Conservation (phyloP, 345 rosid species). For the Eucalyptus erythrocorys region DNA sequence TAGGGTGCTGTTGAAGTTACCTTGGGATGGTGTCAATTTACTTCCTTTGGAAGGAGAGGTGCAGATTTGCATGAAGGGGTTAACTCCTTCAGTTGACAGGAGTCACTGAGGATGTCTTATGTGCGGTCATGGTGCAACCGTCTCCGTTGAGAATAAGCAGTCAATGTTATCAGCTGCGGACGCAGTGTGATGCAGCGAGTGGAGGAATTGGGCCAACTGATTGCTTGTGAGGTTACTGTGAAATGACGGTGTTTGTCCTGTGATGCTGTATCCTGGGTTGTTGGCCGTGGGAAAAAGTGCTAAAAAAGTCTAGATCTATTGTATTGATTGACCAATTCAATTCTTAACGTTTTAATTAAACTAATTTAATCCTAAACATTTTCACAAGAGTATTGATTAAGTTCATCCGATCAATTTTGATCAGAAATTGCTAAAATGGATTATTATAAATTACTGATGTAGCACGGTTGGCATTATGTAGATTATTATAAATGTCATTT, state of each 20-base stretch:
- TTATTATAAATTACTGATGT: too few species aligned
- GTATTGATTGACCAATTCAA: rapidly evolving
- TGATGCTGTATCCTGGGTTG: neutral
- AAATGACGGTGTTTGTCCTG: neutral
- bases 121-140: neutral
- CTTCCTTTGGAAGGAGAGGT: neutral
- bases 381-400: too few species aligned
- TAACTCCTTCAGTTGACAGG: neutral
- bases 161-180: neutral
- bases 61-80: neutral
- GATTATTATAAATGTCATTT: neutral
- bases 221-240: neutral
- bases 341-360: rapidly evolving
- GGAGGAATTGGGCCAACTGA: neutral
- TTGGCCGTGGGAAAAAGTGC: neutral
- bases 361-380: rapidly evolving
- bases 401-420: rapidly evolving
- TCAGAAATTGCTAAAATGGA: rapidly evolving
- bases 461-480: rapidly evolving
- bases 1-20: neutral
- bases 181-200: neutral
- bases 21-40: neutral
- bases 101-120: neutral
- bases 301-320: rapidly evolving
- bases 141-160: neutral